A percentile compares a stretch with the other conserved stretches of the same genome.
Evolutionary conservation across 2,329 filamentous ascomycete genomes (phyloP).

Genomic region (Monosporascus sp.): DNA sequence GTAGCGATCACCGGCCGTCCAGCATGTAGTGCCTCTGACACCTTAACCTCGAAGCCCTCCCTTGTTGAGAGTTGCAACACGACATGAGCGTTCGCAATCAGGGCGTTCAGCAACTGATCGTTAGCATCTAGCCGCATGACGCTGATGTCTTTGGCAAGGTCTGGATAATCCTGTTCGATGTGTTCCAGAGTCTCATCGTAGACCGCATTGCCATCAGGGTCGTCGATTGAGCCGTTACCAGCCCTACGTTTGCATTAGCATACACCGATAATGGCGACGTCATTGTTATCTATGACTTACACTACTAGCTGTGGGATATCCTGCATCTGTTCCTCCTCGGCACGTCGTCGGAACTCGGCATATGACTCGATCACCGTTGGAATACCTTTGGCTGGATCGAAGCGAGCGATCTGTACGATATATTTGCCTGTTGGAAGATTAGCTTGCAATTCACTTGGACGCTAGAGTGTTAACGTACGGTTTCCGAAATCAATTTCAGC

Average conservation of each 20-base stretch:
- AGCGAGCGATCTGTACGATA: constrained; percentile 75
- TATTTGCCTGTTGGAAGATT: constrained; percentile 49
- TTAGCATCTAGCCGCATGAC: constrained; percentile 72
- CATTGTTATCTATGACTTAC: constrained; percentile 25
- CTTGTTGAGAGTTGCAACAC: constrained; percentile 74
- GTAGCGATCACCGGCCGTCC: constrained; percentile 74
- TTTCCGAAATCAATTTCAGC: constrained; percentile 52
- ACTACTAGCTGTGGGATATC: constrained; percentile 67
- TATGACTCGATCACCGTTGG: constrained; percentile 72
- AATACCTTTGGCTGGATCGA: constrained; percentile 80
- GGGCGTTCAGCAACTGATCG: constrained; percentile 73
- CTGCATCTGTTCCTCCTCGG: constrained; percentile 45
- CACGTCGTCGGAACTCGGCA: constrained; percentile 60
- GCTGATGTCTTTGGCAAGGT: constrained; percentile 61
- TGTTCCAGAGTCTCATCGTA: constrained; percentile 67
- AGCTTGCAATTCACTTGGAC: background rate
- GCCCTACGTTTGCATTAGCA: constrained; percentile 31
- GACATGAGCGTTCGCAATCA: constrained; percentile 67
- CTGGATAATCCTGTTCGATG: constrained; percentile 56
- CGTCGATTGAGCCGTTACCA: constrained; percentile 75
- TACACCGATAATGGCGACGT: background rate
- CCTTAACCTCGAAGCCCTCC: constrained; percentile 83
- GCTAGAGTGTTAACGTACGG: constrained; percentile 25
- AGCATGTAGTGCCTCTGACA: constrained; percentile 76
- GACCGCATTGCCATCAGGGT: constrained; percentile 68